Evolutionary conservation across 2,329 filamentous ascomycete species (phyloP).

Genomic region (Neoarthrinium moseri): DNA sequence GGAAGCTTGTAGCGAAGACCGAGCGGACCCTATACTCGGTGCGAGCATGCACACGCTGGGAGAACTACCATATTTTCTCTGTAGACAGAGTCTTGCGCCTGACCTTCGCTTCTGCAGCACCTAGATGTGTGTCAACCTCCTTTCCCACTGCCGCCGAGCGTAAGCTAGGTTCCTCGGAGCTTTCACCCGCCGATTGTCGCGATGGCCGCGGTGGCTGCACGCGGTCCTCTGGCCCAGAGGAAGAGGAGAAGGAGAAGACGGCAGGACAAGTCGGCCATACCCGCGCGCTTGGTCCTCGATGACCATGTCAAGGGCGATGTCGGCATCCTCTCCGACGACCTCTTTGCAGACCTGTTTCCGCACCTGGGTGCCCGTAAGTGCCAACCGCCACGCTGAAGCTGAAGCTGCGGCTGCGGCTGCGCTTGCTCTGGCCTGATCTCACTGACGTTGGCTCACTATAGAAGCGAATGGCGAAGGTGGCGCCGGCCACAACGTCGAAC

Average conservation of each 20-base stretch:
- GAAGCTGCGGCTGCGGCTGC: not conserved
- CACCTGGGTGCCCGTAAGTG: constrained; percentile 52
- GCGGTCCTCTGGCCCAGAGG: constrained; percentile 24
- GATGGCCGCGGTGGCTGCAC: constrained; percentile 18
- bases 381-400: constrained; percentile 15
- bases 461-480: constrained; percentile 27
- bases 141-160: not conserved
- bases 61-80: too few species aligned
- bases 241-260: constrained; percentile 53
- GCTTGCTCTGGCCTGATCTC: constrained; percentile 10
- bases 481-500: constrained; percentile 31
- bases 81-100: too few species aligned
- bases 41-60: too few species aligned
- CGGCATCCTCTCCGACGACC: constrained; percentile 81
- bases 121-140: not conserved
- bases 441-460: constrained; percentile 18
- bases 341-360: constrained; percentile 80
- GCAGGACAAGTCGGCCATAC: constrained; percentile 71
- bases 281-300: constrained; percentile 80
- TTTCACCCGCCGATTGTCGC: not conserved
- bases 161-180: constrained; percentile 1
- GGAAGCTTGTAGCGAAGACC: constrained; percentile 2
- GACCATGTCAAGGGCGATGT: constrained; percentile 82
- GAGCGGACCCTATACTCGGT: too few species aligned
- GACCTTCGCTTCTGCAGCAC: not conserved